A percentile compares a stretch with the other conserved stretches of the same genome.
Conservation (phyloP, 2,329 filamentous ascomycete genomes). For the Microthyrium microscopicum region DNA sequence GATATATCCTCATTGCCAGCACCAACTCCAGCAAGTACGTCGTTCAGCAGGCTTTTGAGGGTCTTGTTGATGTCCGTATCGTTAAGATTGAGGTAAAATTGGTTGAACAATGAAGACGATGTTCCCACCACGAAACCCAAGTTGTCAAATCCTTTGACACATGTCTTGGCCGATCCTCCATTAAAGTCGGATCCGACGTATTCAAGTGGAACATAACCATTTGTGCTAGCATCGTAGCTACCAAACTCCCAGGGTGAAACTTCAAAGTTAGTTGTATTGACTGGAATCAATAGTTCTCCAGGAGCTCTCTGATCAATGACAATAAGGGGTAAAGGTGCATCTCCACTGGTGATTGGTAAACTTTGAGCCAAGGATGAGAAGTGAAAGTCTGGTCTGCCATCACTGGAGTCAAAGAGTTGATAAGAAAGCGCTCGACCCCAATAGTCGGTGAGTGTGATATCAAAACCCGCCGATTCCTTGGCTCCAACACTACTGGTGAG, state of each 20-base stretch:
- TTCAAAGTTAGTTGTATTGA: conserved; percentile 62
- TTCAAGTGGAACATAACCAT: conserved; percentile 51
- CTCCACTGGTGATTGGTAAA: conserved; percentile 43
- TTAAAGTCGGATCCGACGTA: conserved; percentile 61
- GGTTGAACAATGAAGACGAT: conserved; percentile 71
- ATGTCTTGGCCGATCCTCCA: conserved; percentile 40
- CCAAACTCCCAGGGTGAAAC: conserved; percentile 71
- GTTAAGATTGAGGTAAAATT: conserved; percentile 51
- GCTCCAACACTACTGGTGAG: conserved; percentile 39
- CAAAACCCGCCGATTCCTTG: conserved; percentile 48
- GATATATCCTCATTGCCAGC: conserved; percentile 54
- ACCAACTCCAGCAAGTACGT: conserved; percentile 39
- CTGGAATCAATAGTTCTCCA: conserved; percentile 41
- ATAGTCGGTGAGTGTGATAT: conserved; percentile 68
- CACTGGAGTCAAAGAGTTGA: conserved; percentile 60
- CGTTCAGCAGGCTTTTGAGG: conserved; percentile 31
- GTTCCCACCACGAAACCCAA: conserved; percentile 74
- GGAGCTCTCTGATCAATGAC: conserved; percentile 52
- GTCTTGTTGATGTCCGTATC: conserved; percentile 28
- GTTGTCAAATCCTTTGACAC: conserved; percentile 69
- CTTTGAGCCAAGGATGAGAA: conserved; percentile 33
- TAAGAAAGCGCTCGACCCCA: conserved; percentile 76
- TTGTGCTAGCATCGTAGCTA: conserved; percentile 55
- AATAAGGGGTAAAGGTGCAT: conserved; percentile 56
- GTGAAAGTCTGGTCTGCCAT: conserved; percentile 44